Conservation (phyloP, 345 rosid species). For the Lepidium aucheri region DNA sequence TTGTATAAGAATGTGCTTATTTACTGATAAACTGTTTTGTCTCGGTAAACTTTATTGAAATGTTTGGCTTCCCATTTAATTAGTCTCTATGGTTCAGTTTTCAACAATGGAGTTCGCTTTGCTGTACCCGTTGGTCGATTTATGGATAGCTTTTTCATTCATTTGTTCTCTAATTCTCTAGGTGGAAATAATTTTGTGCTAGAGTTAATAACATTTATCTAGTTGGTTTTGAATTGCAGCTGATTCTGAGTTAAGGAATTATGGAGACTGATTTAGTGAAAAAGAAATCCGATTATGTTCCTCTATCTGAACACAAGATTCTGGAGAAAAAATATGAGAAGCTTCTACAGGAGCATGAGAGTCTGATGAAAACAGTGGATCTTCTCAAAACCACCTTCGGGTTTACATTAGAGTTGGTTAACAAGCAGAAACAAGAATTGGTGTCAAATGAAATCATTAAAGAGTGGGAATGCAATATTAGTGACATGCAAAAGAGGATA, state of each 20-base stretch:
- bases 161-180: not conserved
- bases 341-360: too few species aligned
- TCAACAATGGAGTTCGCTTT: not conserved
- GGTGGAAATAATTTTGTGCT: not conserved
- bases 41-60: not conserved
- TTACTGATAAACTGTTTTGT: not conserved
- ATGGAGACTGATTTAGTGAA: constrained; percentile 12
- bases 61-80: not conserved
- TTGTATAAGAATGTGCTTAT: too few species aligned
- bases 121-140: not conserved
- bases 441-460: too few species aligned
- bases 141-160: not conserved
- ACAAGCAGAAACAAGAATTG: too few species aligned
- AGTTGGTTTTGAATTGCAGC: not conserved
- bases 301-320: too few species aligned
- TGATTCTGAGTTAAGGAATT: not conserved
- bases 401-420: too few species aligned
- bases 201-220: not conserved
- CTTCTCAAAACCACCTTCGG: too few species aligned
- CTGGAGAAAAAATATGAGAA: too few species aligned
- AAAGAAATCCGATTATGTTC: not conserved
- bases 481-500: constrained; percentile 1
- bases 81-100: not conserved
- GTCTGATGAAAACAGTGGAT: too few species aligned
- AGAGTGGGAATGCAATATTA: not conserved